Evolutionary conservation across 306 rosid genomes (phyloP).

Genomic region (Geum urbanum): DNA sequence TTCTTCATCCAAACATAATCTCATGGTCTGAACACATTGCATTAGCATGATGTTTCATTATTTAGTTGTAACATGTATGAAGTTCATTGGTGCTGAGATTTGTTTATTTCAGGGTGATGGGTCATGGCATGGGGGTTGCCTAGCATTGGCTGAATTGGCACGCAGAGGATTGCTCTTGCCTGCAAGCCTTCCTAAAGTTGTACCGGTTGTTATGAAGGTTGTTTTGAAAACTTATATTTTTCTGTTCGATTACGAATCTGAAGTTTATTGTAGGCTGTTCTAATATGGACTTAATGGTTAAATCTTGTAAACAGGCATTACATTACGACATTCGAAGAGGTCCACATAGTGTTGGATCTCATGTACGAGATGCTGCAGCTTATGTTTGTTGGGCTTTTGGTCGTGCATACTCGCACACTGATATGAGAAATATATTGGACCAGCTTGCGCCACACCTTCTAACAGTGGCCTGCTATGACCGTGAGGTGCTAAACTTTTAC

Average conservation of each 20-base stretch:
- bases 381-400: constrained; percentile 99
- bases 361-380: constrained; percentile 98
- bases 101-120: constrained; percentile 77
- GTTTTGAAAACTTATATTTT: constrained; percentile 20
- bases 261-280: neutral
- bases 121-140: constrained; percentile 99
- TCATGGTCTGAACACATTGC: neutral
- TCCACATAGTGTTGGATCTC: constrained; percentile 97
- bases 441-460: constrained; percentile 89
- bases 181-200: constrained; percentile 70
- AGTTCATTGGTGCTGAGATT: constrained; percentile 12
- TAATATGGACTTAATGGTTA: constrained; percentile 11
- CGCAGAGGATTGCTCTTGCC: constrained; percentile 96
- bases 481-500: constrained; percentile 60
- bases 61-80: constrained; percentile 7
- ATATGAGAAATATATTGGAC: constrained; percentile 69
- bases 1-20: no score
- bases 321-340: constrained; percentile 99
- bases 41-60: neutral
- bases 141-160: constrained; percentile 96
- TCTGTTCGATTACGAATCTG: constrained; percentile 1
- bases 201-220: constrained; percentile 92
- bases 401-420: constrained; percentile 81
- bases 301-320: constrained; percentile 56
- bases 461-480: constrained; percentile 92